Conservation (phyloP, 805 yeast species). For the Candida quercuum region DNA sequence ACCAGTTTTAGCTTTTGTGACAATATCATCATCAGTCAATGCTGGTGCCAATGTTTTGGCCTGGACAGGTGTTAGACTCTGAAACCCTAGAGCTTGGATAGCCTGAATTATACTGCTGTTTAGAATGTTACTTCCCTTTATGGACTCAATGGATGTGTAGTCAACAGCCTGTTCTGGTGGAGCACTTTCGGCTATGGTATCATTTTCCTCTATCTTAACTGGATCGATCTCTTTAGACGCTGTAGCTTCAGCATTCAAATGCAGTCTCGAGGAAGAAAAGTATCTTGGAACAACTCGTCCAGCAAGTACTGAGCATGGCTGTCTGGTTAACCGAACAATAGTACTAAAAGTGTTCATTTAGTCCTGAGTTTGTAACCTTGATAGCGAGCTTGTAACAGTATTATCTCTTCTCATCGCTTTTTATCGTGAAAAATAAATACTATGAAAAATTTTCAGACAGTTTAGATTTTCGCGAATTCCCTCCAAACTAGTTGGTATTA, state of each 20-base stretch:
- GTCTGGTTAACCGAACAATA: background rate
- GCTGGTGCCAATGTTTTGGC: conserved; percentile 55
- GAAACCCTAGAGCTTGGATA: conserved; percentile 38
- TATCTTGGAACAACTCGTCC: background rate
- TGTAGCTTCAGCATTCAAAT: conserved; percentile 1
- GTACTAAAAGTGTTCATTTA: background rate
- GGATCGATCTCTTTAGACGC: too few species aligned
- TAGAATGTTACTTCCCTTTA: conserved; percentile 25
- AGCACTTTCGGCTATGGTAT: background rate
- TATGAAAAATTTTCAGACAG: too few species aligned
- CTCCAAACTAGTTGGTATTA: too few species aligned
- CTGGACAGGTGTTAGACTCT: conserved; percentile 64
- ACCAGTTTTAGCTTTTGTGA: conserved; percentile 91
- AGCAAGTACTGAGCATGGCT: background rate
- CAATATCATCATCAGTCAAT: conserved; percentile 55
- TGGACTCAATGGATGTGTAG: conserved; percentile 13
- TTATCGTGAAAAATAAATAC: too few species aligned
- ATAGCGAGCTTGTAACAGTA: too few species aligned
- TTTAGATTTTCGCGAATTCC: too few species aligned
- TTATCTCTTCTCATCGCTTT: too few species aligned
- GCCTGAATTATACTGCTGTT: conserved; percentile 28
- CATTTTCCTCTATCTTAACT: background rate
- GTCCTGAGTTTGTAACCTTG: too few species aligned
- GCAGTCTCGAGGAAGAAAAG: conserved; percentile 2
- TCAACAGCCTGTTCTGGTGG: conserved; percentile 5